These are phyloP conservation scores for Acanthamoeba triangularis DNA, from an alignment of 208 protist genomes.

Conservation along the genomic window DNA sequence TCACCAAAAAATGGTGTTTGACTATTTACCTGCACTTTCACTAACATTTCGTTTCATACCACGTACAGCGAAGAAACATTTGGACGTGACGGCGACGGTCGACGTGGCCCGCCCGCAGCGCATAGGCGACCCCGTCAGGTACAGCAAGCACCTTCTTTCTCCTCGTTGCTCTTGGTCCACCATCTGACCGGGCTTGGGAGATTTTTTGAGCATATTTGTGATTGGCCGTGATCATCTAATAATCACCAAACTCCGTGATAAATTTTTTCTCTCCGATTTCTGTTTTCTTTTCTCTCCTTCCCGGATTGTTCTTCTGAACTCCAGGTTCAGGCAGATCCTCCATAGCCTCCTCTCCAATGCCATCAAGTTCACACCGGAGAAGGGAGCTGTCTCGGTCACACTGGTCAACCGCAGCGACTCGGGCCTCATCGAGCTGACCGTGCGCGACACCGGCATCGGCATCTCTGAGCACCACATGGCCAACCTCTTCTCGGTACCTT, in stretches of 20 bases:
- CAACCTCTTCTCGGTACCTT: neutral
- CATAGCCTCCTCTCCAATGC: conserved; percentile 48
- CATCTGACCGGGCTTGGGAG: neutral
- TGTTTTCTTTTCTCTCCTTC: neutral
- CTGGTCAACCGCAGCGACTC: neutral
- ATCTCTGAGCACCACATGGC: neutral
- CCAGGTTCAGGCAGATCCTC: conserved; percentile 53
- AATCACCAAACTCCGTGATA: neutral
- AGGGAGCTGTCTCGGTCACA: neutral
- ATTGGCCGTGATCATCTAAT: no score
- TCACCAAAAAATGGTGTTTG: neutral
- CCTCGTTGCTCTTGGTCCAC: neutral
- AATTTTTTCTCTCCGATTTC: neutral
- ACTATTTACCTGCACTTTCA: neutral
- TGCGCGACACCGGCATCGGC: neutral
- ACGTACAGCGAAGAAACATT: neutral
- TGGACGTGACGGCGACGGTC: neutral
- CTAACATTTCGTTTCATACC: neutral
- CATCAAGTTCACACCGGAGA: conserved; percentile 72
- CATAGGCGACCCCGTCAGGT: neutral
- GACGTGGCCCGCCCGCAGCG: neutral
- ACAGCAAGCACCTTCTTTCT: neutral
- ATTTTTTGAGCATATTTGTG: neutral
- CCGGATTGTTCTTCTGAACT: neutral
- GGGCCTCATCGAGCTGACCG: neutral